Base-by-base conservation (phyloP, 2,329 filamentous ascomycete species). In the Hypoxylon sp. region DNA sequence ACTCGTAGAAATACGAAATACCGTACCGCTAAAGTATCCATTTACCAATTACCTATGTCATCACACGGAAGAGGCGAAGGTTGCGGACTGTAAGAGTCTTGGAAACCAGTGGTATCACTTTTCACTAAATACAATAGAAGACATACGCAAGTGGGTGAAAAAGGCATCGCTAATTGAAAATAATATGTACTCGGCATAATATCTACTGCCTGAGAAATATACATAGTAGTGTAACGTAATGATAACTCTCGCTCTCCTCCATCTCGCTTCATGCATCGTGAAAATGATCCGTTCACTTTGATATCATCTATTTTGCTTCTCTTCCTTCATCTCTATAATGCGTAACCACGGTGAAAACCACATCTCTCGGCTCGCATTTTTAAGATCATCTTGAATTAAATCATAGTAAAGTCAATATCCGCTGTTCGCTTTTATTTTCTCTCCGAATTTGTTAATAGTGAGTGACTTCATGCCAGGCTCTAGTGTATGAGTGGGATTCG, bases 151-250 rank as follows among this genome's bases (percentile, higher is more conserved):
- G 11, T 34, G 9, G 40, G 21, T 34, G 15, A n/a, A n/a, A 21
- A 46, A 34, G n/a, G 11, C 36, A 36, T 43, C 20, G 49, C n/a
- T n/a, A n/a, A n/a, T 25, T 54, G 21, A 23, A 35, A 47, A 55
- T 78, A 35, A 38, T 59, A 59, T 59, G 34, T 57, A 54, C 49
- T 30, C 31, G 36, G 41, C 27, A 46, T 30, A 30, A 35, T 40
- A 48, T 47, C 43, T 42, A 48, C 38, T 49, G 32, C n/a, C 19
- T 35, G 12, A 20, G 31, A 47, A 51, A 46, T 53, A 47, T 57
- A 57, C 56, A 59, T 31, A 29, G 27, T 31, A 26, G 34, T 52
- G 34, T 38, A 38, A 26, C 36, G 26, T 34, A 29, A 23, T 20
- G 9, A 20, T 12, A 21, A n/a, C n/a, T 25, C 38, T 41, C 7